Base-by-base conservation (phyloP, 768 basidiomycete species). In the Gloeopeniophorella convolvens region DNA sequence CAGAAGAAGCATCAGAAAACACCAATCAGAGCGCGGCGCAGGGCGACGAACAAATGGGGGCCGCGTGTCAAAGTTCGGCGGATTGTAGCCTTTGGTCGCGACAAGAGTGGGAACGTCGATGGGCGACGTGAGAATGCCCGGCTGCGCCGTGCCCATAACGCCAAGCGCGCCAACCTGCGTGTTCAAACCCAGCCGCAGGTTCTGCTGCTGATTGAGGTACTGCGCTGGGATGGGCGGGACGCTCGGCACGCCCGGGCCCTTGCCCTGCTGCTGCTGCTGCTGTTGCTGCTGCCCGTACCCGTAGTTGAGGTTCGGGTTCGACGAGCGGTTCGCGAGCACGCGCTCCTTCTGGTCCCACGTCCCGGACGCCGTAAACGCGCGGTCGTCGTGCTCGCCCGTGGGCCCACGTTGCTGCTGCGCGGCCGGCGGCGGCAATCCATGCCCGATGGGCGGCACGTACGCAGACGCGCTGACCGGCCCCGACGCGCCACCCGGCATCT, bases 31-130 rank as follows among this genome's bases (percentile, higher is more conserved):
- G 45, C 50, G 18, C 48, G 23, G 20, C 18, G 8, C 31, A 18
- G 13, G n/a, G 37, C 47, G 31, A 74, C 85, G 57, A 55, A 88
- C 90, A 66, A 83, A 89, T 41, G 75, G 63, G 9, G 93, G 93
- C 43, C 83, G 74, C 42, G 77, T 79, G 60, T 96, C 91, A 60
- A 96, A 95, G 45, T 76, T 79, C 13, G 77, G 68, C 10, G 93
- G 93, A 58, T 96, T 96, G 65, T 96, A 96, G 15, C 92, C 92
- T 68, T 95, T 95, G 34, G 77, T 75, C 3, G 86, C 80, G 58
- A 92, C 83, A 50, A 96, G 72, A n/a, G 83, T 75, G 15, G 86
- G 87, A 20, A 95, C 81, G 63, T 95, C 93, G 56, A 93, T 77
- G 2, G 90, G 87, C 5, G 86, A 78, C 45, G 67, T 75, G 45